Conservation (phyloP, 257 asterid genomes). For the Solanum virginianum region DNA sequence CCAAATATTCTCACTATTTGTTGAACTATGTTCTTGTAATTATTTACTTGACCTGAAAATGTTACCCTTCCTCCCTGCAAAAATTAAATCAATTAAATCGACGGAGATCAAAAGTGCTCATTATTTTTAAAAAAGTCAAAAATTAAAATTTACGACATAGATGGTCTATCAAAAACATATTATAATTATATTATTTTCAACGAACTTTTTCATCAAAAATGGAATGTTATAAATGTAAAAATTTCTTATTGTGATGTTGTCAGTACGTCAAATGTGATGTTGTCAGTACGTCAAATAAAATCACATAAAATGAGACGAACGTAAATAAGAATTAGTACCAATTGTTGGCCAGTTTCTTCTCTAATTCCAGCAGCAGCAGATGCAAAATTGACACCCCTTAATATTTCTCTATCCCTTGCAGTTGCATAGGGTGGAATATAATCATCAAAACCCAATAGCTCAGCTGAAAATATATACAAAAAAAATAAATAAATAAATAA, state of each 20-base stretch:
- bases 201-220: too few relatives aligned
- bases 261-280: not conserved
- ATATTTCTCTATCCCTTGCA: constrained; percentile 14
- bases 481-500: too few relatives aligned
- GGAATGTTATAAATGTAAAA: too few relatives aligned
- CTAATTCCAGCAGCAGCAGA: constrained; percentile 58
- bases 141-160: too few relatives aligned
- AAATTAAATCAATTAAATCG: too few relatives aligned
- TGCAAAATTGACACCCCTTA: constrained; percentile 40
- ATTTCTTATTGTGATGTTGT: not conserved
- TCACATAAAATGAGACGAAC: not conserved
- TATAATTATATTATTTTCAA: too few relatives aligned
- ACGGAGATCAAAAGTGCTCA: not conserved
- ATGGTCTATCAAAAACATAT: not conserved
- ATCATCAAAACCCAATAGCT: constrained; percentile 34
- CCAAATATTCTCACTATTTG: constrained; percentile 39
- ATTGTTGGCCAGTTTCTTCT: constrained; percentile 28
- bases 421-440: constrained; percentile 25
- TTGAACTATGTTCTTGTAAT: constrained; percentile 59
- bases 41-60: constrained; percentile 50
- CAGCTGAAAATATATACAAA: constrained; percentile 22
- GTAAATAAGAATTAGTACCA: not conserved
- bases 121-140: too few relatives aligned
- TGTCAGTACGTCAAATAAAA: not conserved
- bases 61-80: constrained; percentile 53